Base-by-base conservation (phyloP, 2,329 filamentous ascomycete genomes). In the Pseudocercospora cruenta region DNA sequence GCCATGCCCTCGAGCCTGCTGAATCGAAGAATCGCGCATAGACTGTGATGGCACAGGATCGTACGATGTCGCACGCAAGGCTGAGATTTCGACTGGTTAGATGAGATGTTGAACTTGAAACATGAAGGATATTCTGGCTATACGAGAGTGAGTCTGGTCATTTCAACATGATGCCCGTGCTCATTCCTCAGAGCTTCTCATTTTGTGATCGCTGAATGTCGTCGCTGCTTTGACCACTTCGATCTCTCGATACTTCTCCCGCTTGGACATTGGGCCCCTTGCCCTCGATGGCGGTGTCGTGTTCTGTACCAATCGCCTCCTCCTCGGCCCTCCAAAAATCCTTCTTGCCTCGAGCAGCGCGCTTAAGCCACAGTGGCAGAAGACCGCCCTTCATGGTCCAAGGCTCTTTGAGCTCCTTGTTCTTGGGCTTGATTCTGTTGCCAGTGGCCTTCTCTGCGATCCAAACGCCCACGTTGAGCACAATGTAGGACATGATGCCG, bases 381-480 rank as follows among this genome's bases (percentile, higher is more conserved):
- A 95, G 80, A 0, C 92, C 92, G 16, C 92, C 91, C 74, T 86
- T 88, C 82, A 88, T 94, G 0, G 91, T 91, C 93, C 92, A 96
- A 9, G 84, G 86, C 66, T 95, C 92, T 78, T 92, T 92, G 73
- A 90, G 82, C 7, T 90, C 85, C 79, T 92, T 91, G 79, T 94
- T 91, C 5, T 86, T 84, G 0, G 93, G 92, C 7, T 89, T 85
- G 69, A 96, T 86, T 45, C 90, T 87, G 51, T 92, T 92, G 1
- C 87, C 83, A 0, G 88, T 90, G 3, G 80, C 80, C 75, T 87
- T 84, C 78, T 91, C 88, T 71, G 96, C 79, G 57, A 91, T 64
- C 86, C 87, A 94, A 12, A 92, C 88, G 12, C 85, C 75, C 0
- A 84, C 86, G 80, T 96, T 96, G 79, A 96, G 85, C 69, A 91